A percentile compares a stretch with the other conserved stretches of the same genome.
phyloP scores from a whole-genome alignment of 1,284 basidiomycete species.

The Ceratobasidium sp. region DNA sequence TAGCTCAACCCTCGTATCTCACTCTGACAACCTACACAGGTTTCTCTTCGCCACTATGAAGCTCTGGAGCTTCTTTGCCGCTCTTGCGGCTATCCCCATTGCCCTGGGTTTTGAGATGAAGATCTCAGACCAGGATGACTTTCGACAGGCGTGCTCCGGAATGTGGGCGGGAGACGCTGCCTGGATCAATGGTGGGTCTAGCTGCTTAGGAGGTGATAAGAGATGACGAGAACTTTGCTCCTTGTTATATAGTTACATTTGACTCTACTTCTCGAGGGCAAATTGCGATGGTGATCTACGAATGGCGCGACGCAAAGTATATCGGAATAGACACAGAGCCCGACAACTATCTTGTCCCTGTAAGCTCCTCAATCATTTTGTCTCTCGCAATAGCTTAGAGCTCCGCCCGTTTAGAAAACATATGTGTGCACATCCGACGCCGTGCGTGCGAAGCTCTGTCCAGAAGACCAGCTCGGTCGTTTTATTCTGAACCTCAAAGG shows the following conservation, averaged over 20 bases:
- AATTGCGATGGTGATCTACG: slow-evolving; percentile 93
- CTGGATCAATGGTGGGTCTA: slow-evolving; percentile 84
- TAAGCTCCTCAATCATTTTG: slow-evolving; percentile 57
- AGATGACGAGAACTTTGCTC: slow-evolving; percentile 37
- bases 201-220: slow-evolving; percentile 36
- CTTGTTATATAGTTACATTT: slow-evolving; percentile 70
- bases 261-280: slow-evolving; percentile 84
- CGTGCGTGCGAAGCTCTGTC: slow-evolving; percentile 75
- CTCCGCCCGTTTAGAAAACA: slow-evolving; percentile 72
- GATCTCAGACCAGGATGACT: slow-evolving; percentile 64
- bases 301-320: slow-evolving; percentile 88
- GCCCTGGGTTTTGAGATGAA: slow-evolving; percentile 42
- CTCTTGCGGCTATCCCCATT: slow-evolving; percentile 17
- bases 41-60: slow-evolving; percentile 13
- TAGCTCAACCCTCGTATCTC: neutral
- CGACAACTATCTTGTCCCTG: slow-evolving; percentile 70
- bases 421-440: slow-evolving; percentile 89
- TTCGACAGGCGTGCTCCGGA: slow-evolving; percentile 89
- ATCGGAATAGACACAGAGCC: slow-evolving; percentile 77
- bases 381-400: slow-evolving; percentile 36
- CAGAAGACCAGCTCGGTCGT: slow-evolving; percentile 73
- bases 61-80: slow-evolving; percentile 19
- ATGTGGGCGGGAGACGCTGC: slow-evolving; percentile 88
- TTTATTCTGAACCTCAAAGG: slow-evolving; percentile 83
- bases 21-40: too few relatives aligned